Conservation (phyloP, 768 basidiomycete genomes). For the Pleurotus djamor region DNA sequence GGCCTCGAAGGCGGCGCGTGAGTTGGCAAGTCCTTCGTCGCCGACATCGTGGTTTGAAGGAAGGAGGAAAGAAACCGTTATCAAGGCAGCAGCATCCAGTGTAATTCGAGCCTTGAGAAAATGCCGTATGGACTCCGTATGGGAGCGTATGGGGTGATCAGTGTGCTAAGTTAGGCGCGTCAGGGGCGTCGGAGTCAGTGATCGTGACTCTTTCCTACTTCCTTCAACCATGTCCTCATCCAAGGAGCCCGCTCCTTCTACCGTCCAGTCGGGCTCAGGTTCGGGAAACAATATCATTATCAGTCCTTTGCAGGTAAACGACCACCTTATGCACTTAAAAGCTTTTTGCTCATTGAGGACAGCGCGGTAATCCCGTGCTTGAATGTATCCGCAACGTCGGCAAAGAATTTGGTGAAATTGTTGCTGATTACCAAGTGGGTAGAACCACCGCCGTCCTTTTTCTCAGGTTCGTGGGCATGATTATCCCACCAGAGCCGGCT, state of each 20-base stretch:
- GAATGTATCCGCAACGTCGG: constrained; percentile 84
- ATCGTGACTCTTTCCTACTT: background rate
- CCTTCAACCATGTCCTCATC: background rate
- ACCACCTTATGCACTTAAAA: background rate
- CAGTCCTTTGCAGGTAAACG: constrained; percentile 54
- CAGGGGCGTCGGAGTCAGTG: background rate
- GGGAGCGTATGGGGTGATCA: background rate
- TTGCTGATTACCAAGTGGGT: constrained; percentile 94
- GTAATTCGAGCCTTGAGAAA: background rate
- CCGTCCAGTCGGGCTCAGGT: constrained; percentile 65
- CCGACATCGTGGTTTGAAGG: constrained; percentile 5
- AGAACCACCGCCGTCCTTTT: constrained; percentile 90
- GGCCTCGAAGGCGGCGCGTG: background rate
- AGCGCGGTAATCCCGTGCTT: constrained; percentile 90
- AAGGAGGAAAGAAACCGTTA: background rate
- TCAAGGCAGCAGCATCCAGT: background rate
- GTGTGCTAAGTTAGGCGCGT: background rate
- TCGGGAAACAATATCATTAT: constrained; percentile 63
- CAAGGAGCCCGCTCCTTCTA: background rate
- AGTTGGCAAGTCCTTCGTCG: constrained; percentile 3
- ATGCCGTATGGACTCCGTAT: background rate
- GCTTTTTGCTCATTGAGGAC: background rate
- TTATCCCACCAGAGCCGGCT: background rate
- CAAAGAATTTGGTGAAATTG: constrained; percentile 93
- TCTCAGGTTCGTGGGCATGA: constrained; percentile 59